Base-by-base conservation (phyloP, 2,329 filamentous ascomycete species). In the Neocatenulostroma microsporum region DNA sequence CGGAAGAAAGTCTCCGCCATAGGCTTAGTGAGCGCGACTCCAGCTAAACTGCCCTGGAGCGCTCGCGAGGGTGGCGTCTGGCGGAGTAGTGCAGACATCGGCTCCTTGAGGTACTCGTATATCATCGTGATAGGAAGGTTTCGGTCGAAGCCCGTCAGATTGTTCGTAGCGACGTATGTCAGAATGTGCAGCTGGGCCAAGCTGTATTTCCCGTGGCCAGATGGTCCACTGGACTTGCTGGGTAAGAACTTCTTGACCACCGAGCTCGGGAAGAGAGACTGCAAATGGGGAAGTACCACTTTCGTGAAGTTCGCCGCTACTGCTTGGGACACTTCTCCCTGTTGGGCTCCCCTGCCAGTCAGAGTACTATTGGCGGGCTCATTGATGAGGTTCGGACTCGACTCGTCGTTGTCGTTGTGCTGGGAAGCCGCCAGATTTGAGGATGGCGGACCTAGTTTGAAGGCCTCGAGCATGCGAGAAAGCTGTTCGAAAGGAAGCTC, bases 401-500 rank as follows among this genome's bases (percentile, higher is more conserved):
- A n/a, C n/a, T n/a, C n/a, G n/a, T n/a, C n/a, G n/a, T n/a, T n/a
- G n/a, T n/a, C n/a, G n/a, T n/a, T n/a, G n/a, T n/a, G n/a, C n/a
- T n/a, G n/a, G n/a, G n/a, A n/a, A n/a, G n/a, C n/a, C n/a, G n/a
- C n/a, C n/a, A n/a, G n/a, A n/a, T n/a, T n/a, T n/a, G n/a, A n/a
- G n/a, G n/a, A n/a, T n/a, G 13, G 10, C 13, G 26, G 13, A 29
- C 13, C 26, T 14, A 29, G 13, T 10, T 29, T 29, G 26, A 29
- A 7, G 7, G 7, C 13, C 7, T 9, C 13, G 6, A 29, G 26
- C 26, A 29, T 29, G 7, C 26, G 26, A 8, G 26, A 7, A 14
- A 29, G 26, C 26, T 29, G 26, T 29, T 29, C 26, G 15, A 29
- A 29, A 6, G 26, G 26, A 8, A 29, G 26, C 15, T 29, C 26